Conservation (phyloP, 345 rosid species). For the Citrus mangshanensis region DNA sequence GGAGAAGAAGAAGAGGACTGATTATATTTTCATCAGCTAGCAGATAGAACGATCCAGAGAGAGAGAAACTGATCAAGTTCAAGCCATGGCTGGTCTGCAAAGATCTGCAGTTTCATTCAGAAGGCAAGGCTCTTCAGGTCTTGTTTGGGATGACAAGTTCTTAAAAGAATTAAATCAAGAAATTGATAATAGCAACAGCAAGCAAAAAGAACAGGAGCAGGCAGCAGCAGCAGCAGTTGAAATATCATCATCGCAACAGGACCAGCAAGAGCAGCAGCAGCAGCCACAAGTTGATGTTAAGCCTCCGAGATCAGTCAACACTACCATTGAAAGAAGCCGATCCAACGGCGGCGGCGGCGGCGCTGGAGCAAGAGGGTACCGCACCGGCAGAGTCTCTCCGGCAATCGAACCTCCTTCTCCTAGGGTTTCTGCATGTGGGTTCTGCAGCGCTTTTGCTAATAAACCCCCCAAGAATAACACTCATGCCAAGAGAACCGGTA, state of each 20-base stretch:
- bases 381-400: constrained; percentile 78
- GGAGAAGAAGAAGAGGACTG: not conserved
- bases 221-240: constrained; percentile 2
- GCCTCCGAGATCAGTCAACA: constrained; percentile 34
- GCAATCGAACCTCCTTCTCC: constrained; percentile 95
- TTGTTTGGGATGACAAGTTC: constrained; percentile 79
- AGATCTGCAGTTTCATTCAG: constrained; percentile 88
- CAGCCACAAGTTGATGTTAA: constrained; percentile 16
- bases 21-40: not conserved
- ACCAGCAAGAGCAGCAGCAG: not conserved
- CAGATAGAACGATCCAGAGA: not conserved
- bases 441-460: constrained; percentile 54
- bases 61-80: not conserved
- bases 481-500: constrained; percentile 43
- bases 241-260: not conserved
- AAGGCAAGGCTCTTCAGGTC: constrained; percentile 91
- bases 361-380: constrained; percentile 68
- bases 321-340: constrained; percentile 65
- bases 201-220: constrained; percentile 15
- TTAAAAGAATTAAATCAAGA: constrained; percentile 47
- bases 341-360: constrained; percentile 62
- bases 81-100: constrained; percentile 78
- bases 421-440: constrained; percentile 76
- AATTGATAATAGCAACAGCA: constrained; percentile 17
- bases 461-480: constrained; percentile 43